Conservation (phyloP, 1,139 yeast species). For the Kodamaea anthophila region DNA sequence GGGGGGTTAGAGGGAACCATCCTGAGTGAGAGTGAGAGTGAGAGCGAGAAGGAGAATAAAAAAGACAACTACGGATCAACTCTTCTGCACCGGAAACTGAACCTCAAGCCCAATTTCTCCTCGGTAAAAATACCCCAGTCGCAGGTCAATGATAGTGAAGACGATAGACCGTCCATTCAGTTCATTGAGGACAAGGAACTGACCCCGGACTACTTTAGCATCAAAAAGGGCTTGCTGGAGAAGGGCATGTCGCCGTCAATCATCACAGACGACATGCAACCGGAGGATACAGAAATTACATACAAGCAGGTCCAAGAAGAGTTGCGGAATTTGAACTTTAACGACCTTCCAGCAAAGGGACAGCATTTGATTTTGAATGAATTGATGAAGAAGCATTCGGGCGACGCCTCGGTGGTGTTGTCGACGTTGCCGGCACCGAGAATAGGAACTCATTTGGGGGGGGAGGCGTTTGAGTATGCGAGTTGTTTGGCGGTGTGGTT, state of each 20-base stretch:
- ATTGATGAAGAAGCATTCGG: slow-evolving; percentile 59
- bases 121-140: slow-evolving; percentile 77
- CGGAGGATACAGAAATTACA: slow-evolving; percentile 27
- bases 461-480: slow-evolving; percentile 64
- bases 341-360: slow-evolving; percentile 83
- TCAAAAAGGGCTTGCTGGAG: neutral
- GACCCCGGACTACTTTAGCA: slow-evolving; percentile 2
- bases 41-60: slow-evolving; percentile 20
- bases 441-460: slow-evolving; percentile 69
- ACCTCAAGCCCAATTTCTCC: slow-evolving; percentile 62
- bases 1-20: slow-evolving; percentile 19
- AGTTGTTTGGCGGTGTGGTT: slow-evolving; percentile 77
- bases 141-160: slow-evolving; percentile 45
- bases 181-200: slow-evolving; percentile 17
- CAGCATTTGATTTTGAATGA: slow-evolving; percentile 88
- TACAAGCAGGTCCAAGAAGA: slow-evolving; percentile 36
- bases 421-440: slow-evolving; percentile 88
- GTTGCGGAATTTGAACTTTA: slow-evolving; percentile 50
- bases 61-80: neutral
- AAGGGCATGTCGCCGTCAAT: slow-evolving; percentile 24
- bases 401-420: slow-evolving; percentile 68
- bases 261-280: slow-evolving; percentile 32
- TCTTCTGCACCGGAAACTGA: slow-evolving; percentile 18
- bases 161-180: slow-evolving; percentile 23
- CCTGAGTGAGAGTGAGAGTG: slow-evolving; percentile 21